Conservation (phyloP, 495 filamentous ascomycete genomes). For the Evansstolkia leycettana region DNA sequence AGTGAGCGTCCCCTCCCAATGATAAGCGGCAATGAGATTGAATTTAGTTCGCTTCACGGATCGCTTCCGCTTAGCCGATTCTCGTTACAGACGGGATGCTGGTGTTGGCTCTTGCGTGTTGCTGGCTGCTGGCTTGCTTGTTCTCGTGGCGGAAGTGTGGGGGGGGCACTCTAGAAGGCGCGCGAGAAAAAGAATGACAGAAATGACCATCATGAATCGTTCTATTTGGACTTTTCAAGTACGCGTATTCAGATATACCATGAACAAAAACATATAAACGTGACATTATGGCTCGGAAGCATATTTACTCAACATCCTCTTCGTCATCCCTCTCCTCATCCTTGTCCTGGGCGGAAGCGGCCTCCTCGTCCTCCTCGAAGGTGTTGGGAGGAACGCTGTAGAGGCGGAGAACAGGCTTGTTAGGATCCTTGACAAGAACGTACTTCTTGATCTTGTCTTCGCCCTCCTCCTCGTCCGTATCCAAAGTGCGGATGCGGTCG, state of each 20-base stretch:
- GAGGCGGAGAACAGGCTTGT: slow-evolving; percentile 82
- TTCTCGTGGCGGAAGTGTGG: too few species aligned
- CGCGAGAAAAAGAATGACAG: too few species aligned
- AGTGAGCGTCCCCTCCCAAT: too few species aligned
- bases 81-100: too few species aligned
- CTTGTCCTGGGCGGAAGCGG: slow-evolving; percentile 33
- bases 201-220: too few species aligned
- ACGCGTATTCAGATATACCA: slow-evolving; percentile 6
- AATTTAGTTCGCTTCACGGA: too few species aligned
- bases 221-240: too few species aligned
- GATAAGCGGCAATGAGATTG: too few species aligned
- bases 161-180: too few species aligned
- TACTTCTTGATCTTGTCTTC: slow-evolving; percentile 55
- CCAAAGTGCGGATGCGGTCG: slow-evolving; percentile 56
- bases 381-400: slow-evolving; percentile 82
- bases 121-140: too few species aligned
- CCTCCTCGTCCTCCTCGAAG: slow-evolving; percentile 67
- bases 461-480: slow-evolving; percentile 66
- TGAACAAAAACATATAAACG: slow-evolving; percentile 6
- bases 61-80: too few species aligned
- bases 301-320: slow-evolving; percentile 23
- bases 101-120: too few species aligned
- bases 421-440: slow-evolving; percentile 76
- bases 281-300: not conserved
- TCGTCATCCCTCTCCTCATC: slow-evolving; percentile 17